Base-by-base conservation (phyloP, 345 rosid genomes). In the Barbarea vulgaris region DNA sequence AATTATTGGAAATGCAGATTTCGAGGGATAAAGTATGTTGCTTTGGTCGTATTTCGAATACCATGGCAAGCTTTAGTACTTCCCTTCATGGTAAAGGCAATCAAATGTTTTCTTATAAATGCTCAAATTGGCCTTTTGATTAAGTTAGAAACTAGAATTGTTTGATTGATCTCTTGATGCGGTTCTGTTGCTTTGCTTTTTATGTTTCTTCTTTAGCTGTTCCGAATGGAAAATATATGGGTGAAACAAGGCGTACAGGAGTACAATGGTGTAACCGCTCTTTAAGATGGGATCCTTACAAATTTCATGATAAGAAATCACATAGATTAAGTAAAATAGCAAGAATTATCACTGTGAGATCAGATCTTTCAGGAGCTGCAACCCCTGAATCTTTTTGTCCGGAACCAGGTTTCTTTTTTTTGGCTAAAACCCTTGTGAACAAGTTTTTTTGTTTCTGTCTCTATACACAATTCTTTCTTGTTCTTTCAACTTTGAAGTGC, bases 341-440 rank as follows among this genome's bases (percentile, higher is more conserved):
- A 51, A 83, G 87, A 74, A 25, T 7, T 25, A 17, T 81, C 11
- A 73, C 79, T 36, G 87, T 60, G 3, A 88, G 85, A 85, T 87
- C 91, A 62, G 87, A 87, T 82, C 77, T 89, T 76, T 89, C 89
- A 15, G 89, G 88, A 70, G 46, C 74, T 75, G 91, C 91, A 36
- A 76, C 52, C 31, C 70, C 96, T 33, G 87, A 82, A 31, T 75
- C 86, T 44, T 61, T 83, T 36, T 27, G 64, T 82, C 83, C 82
- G 3, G 58, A 77, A 61, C 77, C 96, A 89, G 97, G 98, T 93
- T 75, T 72, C 63, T 56, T 65, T 56, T 30, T 69, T 58, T 52
- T 52, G 46, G 28, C 59, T 53, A 53, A 1, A 73, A 57, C 59
- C 59, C 15, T 61, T 75, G 34, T 50, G 68, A 60, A 52, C 17